A percentile compares a stretch with the other conserved stretches of the same genome.
Evolutionary conservation across 352 stramenopile species (phyloP).

Genomic region (Phytophthora palmivora): DNA sequence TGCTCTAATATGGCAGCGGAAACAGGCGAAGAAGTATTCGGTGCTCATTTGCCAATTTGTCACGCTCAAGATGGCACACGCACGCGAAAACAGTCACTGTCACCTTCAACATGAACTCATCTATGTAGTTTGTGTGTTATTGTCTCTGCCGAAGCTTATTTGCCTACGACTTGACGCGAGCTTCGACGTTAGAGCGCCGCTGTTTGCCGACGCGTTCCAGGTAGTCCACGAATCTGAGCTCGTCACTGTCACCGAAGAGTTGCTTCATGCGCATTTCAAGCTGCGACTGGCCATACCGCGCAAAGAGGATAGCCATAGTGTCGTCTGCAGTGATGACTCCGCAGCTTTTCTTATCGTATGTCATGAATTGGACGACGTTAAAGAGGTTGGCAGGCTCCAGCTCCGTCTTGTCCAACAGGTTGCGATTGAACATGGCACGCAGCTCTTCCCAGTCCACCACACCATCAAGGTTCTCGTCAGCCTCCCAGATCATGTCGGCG

Average conservation of each 20-base stretch:
- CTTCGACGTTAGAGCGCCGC: constrained; percentile 68
- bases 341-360: constrained; percentile 96
- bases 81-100: background rate
- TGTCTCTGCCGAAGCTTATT: constrained; percentile 6
- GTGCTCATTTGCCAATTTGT: background rate
- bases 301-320: constrained; percentile 98
- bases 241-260: constrained; percentile 90
- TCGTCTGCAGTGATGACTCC: constrained; percentile 96
- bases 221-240: constrained; percentile 84
- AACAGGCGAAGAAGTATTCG: constrained; percentile 2
- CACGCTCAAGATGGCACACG: background rate
- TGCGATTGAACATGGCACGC: constrained; percentile 96
- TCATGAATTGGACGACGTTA: constrained; percentile 98
- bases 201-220: constrained; percentile 79
- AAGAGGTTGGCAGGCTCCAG: constrained; percentile 96
- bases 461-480: constrained; percentile 97
- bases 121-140: constrained; percentile 9
- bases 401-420: constrained; percentile 95
- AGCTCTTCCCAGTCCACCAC: constrained; percentile 96
- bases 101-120: background rate
- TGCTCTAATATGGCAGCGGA: background rate
- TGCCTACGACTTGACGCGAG: constrained; percentile 52
- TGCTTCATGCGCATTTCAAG: constrained; percentile 93
- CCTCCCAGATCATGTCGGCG: constrained; percentile 98
- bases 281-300: constrained; percentile 88